A percentile compares a stretch with the other conserved stretches of the same genome.
These are phyloP conservation scores for Berkeleyomyces rouxiae DNA, from an alignment of 2,329 filamentous ascomycete species.

Conservation along the genomic window DNA sequence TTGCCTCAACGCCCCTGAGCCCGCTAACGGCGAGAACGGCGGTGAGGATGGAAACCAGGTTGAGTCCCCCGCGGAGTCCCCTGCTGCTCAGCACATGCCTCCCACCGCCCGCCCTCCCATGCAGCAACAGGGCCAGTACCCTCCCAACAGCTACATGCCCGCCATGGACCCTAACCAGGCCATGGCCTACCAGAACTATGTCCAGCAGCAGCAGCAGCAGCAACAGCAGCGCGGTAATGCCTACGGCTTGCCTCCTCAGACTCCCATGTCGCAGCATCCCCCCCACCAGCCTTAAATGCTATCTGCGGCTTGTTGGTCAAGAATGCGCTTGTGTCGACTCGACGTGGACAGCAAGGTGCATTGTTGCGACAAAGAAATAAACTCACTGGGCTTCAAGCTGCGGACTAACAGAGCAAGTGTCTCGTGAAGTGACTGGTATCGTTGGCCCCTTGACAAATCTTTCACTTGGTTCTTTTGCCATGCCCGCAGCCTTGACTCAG, in stretches of 20 bases:
- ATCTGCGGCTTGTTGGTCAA: too few species aligned
- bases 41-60: conserved; percentile 60
- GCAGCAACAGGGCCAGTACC: conserved; percentile 38
- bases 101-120: conserved; percentile 22
- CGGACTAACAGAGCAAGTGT: too few species aligned
- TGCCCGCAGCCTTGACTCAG: too few species aligned
- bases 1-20: conserved; percentile 91
- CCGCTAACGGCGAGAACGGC: conserved; percentile 55
- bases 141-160: conserved; percentile 45
- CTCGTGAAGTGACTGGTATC: too few species aligned
- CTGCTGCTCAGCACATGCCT: conserved; percentile 52
- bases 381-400: too few species aligned
- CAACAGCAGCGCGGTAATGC: conserved; percentile 41
- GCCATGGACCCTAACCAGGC: conserved; percentile 42
- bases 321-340: conserved; percentile 11
- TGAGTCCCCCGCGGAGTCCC: conserved; percentile 81
- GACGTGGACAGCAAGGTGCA: neutral
- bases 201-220: conserved; percentile 43
- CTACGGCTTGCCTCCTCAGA: conserved; percentile 63
- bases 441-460: too few species aligned
- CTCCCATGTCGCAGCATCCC: conserved; percentile 66
- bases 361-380: neutral
- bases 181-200: conserved; percentile 68
- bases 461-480: too few species aligned
- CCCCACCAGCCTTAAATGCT: conserved; percentile 55